Evolutionary conservation across 768 basidiomycete genomes (phyloP).

Genomic region (Termitomyces sp.): DNA sequence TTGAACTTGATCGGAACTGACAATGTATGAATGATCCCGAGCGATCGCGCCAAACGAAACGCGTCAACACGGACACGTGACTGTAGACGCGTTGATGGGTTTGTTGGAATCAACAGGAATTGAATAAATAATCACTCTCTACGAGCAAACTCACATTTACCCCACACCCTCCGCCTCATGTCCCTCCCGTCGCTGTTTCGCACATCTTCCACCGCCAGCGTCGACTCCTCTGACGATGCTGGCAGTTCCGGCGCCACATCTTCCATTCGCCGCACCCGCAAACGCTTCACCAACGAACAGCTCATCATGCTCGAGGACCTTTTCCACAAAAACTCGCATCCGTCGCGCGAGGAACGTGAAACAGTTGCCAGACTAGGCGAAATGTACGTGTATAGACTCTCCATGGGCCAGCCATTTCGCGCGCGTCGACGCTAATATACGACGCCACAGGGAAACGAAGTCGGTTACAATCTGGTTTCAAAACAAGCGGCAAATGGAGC

Average conservation of each 20-base stretch:
- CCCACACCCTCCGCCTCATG: conserved; percentile 4
- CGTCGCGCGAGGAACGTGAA: conserved; percentile 71
- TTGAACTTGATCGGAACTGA: background rate
- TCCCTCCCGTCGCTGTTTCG: conserved; percentile 26
- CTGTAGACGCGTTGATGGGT: conserved; percentile 15
- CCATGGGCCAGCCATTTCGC: conserved; percentile 1
- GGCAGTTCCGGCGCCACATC: conserved; percentile 27
- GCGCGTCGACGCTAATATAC: conserved; percentile 9
- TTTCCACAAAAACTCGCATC: conserved; percentile 68
- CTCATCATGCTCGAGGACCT: conserved; percentile 70
- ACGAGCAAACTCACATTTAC: conserved; percentile 11
- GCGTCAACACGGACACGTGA: conserved; percentile 17
- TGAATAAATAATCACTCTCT: conserved; percentile 14
- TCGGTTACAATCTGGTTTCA: conserved; percentile 83
- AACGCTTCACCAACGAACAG: conserved; percentile 64
- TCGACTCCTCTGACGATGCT: conserved; percentile 45
- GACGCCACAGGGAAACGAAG: conserved; percentile 48
- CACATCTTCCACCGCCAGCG: conserved; percentile 52
- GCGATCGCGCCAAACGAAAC: conserved; percentile 3
- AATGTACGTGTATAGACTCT: conserved; percentile 46
- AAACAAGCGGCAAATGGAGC: conserved; percentile 72
- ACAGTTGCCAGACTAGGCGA: conserved; percentile 51
- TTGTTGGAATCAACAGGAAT: conserved; percentile 20
- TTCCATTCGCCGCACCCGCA: conserved; percentile 53
- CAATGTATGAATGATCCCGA: background rate